These are phyloP conservation scores for Phytophthora litchii DNA, from an alignment of 352 stramenopile genomes.

Conservation along the genomic window DNA sequence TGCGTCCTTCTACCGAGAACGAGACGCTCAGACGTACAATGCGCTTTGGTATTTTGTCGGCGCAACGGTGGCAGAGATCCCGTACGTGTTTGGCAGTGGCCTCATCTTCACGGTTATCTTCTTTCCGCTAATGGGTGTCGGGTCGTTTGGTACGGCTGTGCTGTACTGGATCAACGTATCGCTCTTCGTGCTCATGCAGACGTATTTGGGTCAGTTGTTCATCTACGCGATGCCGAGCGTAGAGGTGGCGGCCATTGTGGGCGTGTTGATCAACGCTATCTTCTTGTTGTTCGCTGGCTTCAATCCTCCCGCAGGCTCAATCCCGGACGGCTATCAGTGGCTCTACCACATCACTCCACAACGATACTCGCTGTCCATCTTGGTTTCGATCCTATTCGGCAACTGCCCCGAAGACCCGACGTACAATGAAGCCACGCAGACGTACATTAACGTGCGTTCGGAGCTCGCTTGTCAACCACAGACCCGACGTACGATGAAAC, in stretches of 20 bases:
- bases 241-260: slow-evolving; percentile 40
- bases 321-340: slow-evolving; percentile 41
- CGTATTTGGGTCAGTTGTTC: slow-evolving; percentile 43
- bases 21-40: slow-evolving; percentile 84
- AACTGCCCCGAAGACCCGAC: slow-evolving; percentile 33
- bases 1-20: slow-evolving; percentile 90
- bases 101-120: slow-evolving; percentile 55
- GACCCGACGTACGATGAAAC: slow-evolving; percentile 30
- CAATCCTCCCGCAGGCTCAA: slow-evolving; percentile 34
- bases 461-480: slow-evolving; percentile 28
- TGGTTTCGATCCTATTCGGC: slow-evolving; percentile 36
- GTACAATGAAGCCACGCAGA: slow-evolving; percentile 22
- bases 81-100: slow-evolving; percentile 47
- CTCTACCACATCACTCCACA: slow-evolving; percentile 44
- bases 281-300: slow-evolving; percentile 50
- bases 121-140: slow-evolving; percentile 50
- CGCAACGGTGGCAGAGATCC: slow-evolving; percentile 76
- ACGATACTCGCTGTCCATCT: slow-evolving; percentile 37
- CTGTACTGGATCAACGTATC: slow-evolving; percentile 50
- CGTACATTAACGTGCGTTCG: slow-evolving; percentile 22
- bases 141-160: slow-evolving; percentile 35
- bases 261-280: slow-evolving; percentile 44
- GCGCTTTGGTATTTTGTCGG: slow-evolving; percentile 66
- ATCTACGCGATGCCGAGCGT: slow-evolving; percentile 37
- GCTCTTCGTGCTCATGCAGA: slow-evolving; percentile 40